Percentiles rank a stretch among this genome's conserved stretches.
Conservation (phyloP, 169 alveolate species). For the Eimeria praecox region DNA sequence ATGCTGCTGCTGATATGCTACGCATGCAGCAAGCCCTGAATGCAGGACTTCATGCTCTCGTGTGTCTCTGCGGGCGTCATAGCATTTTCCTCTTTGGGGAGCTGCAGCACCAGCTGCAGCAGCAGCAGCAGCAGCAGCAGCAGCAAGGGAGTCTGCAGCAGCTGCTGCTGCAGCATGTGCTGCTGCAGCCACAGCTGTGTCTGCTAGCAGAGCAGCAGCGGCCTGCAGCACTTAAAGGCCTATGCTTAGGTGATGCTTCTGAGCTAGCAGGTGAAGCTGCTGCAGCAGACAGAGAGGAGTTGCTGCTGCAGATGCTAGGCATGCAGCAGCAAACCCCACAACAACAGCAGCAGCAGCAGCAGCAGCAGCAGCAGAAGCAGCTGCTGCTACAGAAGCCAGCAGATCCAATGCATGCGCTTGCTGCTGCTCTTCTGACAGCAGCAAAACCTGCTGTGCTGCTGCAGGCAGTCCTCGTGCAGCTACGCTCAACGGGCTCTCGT, state of each 20-base stretch:
- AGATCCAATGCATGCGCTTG: conserved; percentile 56
- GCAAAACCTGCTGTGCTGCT: conserved; percentile 44
- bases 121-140: conserved; percentile 38
- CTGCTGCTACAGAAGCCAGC: conserved; percentile 55
- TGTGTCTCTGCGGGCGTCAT: conserved; percentile 51
- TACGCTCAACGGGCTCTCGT: conserved; percentile 5
- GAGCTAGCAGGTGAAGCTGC: background rate
- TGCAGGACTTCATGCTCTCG: conserved; percentile 5
- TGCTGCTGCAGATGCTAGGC: conserved; percentile 30
- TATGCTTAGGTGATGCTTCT: conserved; percentile 33
- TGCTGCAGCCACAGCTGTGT: conserved; percentile 69
- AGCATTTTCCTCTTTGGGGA: conserved; percentile 3
- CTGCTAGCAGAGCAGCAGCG: conserved; percentile 43
- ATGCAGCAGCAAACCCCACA: conserved; percentile 13
- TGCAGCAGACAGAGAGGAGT: background rate
- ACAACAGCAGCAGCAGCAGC: conserved; percentile 30
- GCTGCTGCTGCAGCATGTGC: conserved; percentile 59
- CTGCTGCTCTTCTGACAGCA: conserved; percentile 22
- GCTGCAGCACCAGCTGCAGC: background rate
- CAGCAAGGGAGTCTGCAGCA: conserved; percentile 47
- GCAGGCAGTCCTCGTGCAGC: conserved; percentile 51
- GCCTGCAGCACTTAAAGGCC: background rate
- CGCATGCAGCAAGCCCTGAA: conserved; percentile 54
- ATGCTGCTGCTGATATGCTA: conserved; percentile 31
- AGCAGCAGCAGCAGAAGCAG: conserved; percentile 47